These are phyloP conservation scores for Parasarocladium wereldwijsianum DNA, from an alignment of 2,329 filamentous ascomycete species.

Conservation along the genomic window DNA sequence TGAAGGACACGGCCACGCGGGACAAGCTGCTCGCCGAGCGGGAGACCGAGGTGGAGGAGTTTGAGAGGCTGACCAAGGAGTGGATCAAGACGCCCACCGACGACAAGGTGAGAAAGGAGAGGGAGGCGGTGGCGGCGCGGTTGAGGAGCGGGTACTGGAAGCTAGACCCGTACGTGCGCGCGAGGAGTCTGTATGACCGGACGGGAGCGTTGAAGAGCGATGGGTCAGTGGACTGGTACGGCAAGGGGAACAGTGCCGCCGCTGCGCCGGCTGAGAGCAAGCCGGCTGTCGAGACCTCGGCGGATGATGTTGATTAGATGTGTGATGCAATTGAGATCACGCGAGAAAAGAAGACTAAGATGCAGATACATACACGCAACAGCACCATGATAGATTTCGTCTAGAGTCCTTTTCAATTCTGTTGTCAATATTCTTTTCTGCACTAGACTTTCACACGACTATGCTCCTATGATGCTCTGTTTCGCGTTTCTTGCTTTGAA, in stretches of 20 bases:
- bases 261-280: conserved; percentile 6
- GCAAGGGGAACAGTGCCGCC: conserved; percentile 9
- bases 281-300: conserved; percentile 18
- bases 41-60: conserved; percentile 51
- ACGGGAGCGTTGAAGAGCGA: conserved; percentile 52
- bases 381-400: not conserved
- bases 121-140: conserved; percentile 45
- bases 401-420: no score
- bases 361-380: conserved; percentile 5
- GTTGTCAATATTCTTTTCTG: no score
- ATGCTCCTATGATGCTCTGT: not conserved
- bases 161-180: conserved; percentile 74
- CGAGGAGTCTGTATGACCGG: conserved; percentile 74
- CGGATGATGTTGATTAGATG: conserved; percentile 31
- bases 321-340: not conserved
- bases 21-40: conserved; percentile 51
- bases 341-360: conserved; percentile 1
- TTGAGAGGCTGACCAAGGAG: conserved; percentile 56
- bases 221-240: conserved; percentile 60
- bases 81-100: conserved; percentile 48
- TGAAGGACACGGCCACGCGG: conserved; percentile 50
- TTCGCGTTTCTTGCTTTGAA: not conserved
- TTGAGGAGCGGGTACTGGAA: conserved; percentile 73
- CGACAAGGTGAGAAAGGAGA: conserved; percentile 35
- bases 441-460: no score